Base-by-base conservation (phyloP, 2,329 filamentous ascomycete genomes). In the Fusarium scirpi region DNA sequence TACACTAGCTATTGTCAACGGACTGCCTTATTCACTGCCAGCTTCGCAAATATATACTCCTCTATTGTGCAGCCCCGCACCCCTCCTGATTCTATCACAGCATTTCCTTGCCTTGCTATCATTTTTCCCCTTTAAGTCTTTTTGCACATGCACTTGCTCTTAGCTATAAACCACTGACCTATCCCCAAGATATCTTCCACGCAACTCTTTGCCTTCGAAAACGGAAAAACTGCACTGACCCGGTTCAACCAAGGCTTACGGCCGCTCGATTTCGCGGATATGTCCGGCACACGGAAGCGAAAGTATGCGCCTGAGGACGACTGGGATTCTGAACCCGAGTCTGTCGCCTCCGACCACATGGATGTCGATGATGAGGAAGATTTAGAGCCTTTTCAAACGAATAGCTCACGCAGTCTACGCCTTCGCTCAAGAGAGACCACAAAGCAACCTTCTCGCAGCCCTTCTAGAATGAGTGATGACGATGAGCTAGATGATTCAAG, bases 221-320 rank as follows among this genome's bases (percentile, higher is more conserved):
- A 80, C 74, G 81, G 80, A 40, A 70, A 68, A 58, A 58, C 56
- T 30, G 77, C 79, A 7, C 65, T 83, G 12, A 54, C 66, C 47
- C 63, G 47, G 8, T 76, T 75, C 46, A 64, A 58, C 32, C 71
- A 73, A 34, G 65, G 64, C 20, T 24, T 44, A 13, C 55, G 25
- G 10, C 43, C 49, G 9, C 53, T 66, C 13, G 63, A 66, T 12
- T 74, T 58, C 46, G 52, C 71, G 34, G 74, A 74, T 64, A 57
- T 65, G n/a, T 30, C 45, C 12, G 22, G 29, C 3, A 30, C 62
- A 43, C 73, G 69, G 32, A 82, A 81, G 57, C 78, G 80, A 15
- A 81, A 81, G 68, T 60, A 73, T 58, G 58, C 22, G 7, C 48
- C 67, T 4, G 70, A 76, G 5, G 72, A 78, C 43, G 74, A 76